Evolutionary conservation across 306 rosid genomes (phyloP), one percentile per base, ranked within the genome.

Genomic region (Casuarina cunninghamiana): DNA sequence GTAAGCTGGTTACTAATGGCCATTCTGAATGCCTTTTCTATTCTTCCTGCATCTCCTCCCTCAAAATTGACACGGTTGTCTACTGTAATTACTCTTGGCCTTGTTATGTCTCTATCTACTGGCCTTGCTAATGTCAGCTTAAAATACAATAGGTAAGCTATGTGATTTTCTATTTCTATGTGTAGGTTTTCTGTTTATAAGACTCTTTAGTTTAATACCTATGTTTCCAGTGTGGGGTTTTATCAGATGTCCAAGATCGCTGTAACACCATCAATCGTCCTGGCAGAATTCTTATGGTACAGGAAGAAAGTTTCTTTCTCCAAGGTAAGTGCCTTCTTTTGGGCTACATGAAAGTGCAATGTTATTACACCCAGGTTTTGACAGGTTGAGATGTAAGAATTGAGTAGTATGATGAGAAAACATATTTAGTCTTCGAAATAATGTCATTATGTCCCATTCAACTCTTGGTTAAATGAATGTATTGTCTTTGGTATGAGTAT

Each of bases 241-340:
- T 93, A 91, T 87, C 97, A 93, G 91, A 93, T 93, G 97, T 89
- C 98, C 74, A 93, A 93, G 86, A 93, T 93, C 62, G 93, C 95
- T 4, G 93, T 93, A 67, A 89, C 97, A 2, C 95, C 93, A 3
- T 88, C 98, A 53, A 93, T 91, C 84, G 93, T 90, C 80, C 78
- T 90, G 49, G 97, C 93, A 63, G 97, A 93, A 71, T 93, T 88
- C 85, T 39, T 88, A 60, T 74, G 86, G 76, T 88, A 87, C 71
- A 83, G 72, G 55, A 91, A 88, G 87, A 87, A 79, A 86, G 97
- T 90, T 86, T 87, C 93, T 87, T 78, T 74, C 80, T 51, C 73
- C 69, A 91, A 88, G 91, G 98, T 86, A 80, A 68, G 38, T 72
- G 65, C 72, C 51, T 75, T 77, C 65, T 19, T 84, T 70, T 73